A percentile compares a stretch with the other conserved stretches of the same genome.
Conservation (phyloP, 140 eudicot species). For the Erigeron philadelphicus region DNA sequence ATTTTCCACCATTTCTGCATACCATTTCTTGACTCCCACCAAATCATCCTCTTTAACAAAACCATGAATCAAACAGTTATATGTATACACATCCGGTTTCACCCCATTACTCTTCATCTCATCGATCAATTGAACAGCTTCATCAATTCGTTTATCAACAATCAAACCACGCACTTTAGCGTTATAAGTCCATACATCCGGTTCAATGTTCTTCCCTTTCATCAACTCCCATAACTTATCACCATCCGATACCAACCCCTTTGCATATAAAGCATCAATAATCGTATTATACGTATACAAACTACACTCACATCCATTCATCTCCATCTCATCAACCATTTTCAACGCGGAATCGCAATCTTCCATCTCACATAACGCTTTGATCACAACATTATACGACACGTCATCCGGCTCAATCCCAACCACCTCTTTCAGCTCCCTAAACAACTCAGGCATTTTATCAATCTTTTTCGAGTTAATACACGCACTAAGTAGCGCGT, state of each 20-base stretch:
- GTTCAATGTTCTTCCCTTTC: constrained; percentile 39
- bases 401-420: constrained; percentile 32
- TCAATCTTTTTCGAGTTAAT: constrained; percentile 29
- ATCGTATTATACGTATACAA: constrained; percentile 40
- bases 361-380: constrained; percentile 42
- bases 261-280: constrained; percentile 33
- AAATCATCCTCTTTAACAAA: constrained; percentile 33
- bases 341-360: constrained; percentile 36
- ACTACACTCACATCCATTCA: constrained; percentile 31
- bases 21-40: constrained; percentile 44
- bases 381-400: constrained; percentile 46
- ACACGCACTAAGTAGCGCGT: constrained; percentile 55
- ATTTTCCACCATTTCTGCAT: constrained; percentile 30
- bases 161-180: constrained; percentile 39
- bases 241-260: constrained; percentile 27
- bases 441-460: constrained; percentile 31
- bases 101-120: constrained; percentile 35
- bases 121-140: constrained; percentile 42
- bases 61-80: constrained; percentile 42
- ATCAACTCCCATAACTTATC: constrained; percentile 48
- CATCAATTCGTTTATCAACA: constrained; percentile 27
- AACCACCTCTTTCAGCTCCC: constrained; percentile 37
- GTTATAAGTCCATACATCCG: constrained; percentile 41
- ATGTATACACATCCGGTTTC: constrained; percentile 40
- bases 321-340: constrained; percentile 39